phyloP scores from a whole-genome alignment of 257 asterid genomes.

The Voacanga thouarsii region DNA sequence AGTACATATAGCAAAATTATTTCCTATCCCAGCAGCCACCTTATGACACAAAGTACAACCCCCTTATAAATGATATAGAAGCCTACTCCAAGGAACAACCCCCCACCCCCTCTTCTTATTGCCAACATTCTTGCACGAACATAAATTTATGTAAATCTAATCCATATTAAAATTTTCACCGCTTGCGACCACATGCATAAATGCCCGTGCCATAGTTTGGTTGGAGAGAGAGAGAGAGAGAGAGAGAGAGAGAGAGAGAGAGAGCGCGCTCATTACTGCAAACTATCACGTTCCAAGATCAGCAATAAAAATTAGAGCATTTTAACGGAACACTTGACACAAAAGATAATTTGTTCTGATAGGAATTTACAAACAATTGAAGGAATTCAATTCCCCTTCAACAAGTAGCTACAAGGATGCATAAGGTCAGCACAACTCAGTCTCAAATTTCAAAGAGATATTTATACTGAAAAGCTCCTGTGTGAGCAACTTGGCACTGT shows the following conservation, averaged over 20 bases:
- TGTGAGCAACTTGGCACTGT: conserved; percentile 81
- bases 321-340: not conserved
- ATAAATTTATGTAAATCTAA: no score
- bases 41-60: no score
- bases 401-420: not conserved
- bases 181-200: no score
- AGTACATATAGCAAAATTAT: no score
- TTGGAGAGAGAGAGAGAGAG: no score
- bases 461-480: conserved; percentile 98
- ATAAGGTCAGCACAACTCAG: conserved; percentile 57
- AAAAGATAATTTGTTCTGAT: not conserved
- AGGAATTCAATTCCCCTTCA: not conserved
- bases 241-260: not conserved
- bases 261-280: not conserved
- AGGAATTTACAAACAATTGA: not conserved
- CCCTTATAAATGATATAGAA: no score
- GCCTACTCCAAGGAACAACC: no score
- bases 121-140: no score
- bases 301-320: not conserved
- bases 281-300: not conserved
- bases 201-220: no score
- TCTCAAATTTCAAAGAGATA: conserved; percentile 69
- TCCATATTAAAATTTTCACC: no score
- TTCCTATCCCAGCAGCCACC: no score
- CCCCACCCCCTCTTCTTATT: no score